A percentile compares a stretch with the other conserved stretches of the same genome.
These are phyloP conservation scores for Scytalidium lignicola DNA, from an alignment of 2,329 filamentous ascomycete genomes.

Conservation along the genomic window DNA sequence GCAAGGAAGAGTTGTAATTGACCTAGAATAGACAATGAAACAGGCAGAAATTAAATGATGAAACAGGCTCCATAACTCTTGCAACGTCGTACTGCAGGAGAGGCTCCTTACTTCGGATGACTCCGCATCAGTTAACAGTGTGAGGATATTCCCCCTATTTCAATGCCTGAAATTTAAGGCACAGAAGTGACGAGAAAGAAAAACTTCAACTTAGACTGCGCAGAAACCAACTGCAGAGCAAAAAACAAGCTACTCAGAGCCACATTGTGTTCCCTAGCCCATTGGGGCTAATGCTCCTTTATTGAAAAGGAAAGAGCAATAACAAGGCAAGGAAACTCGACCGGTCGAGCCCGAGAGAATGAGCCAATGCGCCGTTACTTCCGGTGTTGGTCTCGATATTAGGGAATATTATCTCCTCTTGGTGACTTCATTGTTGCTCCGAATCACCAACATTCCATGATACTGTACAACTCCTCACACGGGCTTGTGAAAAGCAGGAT, in stretches of 20 bases:
- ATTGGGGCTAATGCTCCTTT: no score
- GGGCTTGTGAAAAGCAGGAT: background rate
- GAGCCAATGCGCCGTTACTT: background rate
- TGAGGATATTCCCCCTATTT: no score
- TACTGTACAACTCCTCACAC: background rate
- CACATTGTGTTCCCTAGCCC: no score
- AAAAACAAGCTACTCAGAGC: no score
- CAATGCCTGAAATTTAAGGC: background rate
- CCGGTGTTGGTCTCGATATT: background rate
- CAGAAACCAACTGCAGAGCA: no score
- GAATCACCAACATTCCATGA: background rate
- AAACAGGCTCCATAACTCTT: background rate
- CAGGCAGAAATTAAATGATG: constrained; percentile 2
- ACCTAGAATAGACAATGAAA: constrained; percentile 26
- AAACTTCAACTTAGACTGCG: no score
- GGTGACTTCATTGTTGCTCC: background rate
- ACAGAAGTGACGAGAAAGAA: background rate
- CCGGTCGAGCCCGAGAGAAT: background rate
- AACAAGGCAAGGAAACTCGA: background rate
- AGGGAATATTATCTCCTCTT: no score
- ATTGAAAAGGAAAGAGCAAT: no score
- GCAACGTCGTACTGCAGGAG: background rate
- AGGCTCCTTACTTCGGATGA: background rate
- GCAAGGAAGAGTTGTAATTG: constrained; percentile 42
- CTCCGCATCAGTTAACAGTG: background rate